Evolutionary conservation across 202 grass and related monocot genomes (phyloP).

Genomic region (Carex arenaria): DNA sequence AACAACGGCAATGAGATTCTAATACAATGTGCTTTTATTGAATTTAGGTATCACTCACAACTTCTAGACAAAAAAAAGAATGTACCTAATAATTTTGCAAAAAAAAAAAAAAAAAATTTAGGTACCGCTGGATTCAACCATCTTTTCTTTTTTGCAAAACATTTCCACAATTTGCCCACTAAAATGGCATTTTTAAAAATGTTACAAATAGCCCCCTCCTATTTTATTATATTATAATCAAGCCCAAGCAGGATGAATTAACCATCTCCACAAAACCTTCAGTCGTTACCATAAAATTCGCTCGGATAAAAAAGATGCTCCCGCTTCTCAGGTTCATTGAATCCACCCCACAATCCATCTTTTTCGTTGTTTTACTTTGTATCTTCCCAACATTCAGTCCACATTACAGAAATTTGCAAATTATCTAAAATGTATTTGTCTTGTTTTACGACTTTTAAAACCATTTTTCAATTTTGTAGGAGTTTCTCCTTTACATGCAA

Average conservation of each 20-base stretch:
- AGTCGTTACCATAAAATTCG: not conserved
- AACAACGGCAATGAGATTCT: not conserved
- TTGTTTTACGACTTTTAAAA: not conserved
- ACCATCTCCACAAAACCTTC: not conserved
- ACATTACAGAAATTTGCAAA: not conserved
- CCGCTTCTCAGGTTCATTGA: constrained; percentile 9
- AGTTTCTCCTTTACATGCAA: not conserved
- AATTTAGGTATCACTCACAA: not conserved
- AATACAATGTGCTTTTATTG: not conserved
- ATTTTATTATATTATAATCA: not conserved
- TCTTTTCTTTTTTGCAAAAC: not conserved
- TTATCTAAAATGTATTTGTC: not conserved
- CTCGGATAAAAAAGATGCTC: not conserved
- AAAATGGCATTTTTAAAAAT: not conserved
- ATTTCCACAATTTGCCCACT: not conserved
- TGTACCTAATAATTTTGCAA: not conserved
- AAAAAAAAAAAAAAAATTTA: not conserved
- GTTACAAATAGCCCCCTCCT: not conserved
- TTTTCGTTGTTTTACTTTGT: not conserved
- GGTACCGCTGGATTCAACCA: not conserved
- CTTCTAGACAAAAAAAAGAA: not conserved
- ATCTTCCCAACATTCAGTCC: not conserved
- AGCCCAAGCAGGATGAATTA: not conserved
- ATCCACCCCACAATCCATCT: not conserved
- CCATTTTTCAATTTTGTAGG: not conserved